Base-by-base conservation (phyloP, 176 grass and related monocot genomes). In the Melocanna baccifera region DNA sequence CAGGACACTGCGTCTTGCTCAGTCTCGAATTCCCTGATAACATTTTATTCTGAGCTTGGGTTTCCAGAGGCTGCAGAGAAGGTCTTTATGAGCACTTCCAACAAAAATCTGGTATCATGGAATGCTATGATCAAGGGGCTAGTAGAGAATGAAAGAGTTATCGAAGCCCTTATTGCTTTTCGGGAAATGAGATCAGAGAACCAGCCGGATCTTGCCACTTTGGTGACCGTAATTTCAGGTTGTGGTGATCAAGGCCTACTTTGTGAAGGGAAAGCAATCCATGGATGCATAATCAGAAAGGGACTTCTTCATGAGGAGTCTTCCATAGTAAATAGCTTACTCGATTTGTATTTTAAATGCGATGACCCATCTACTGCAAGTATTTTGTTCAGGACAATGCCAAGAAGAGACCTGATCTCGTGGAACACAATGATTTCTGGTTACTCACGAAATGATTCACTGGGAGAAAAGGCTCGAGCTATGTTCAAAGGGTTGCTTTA, bases 401-500 rank as follows among this genome's bases (percentile, higher is more conserved):
- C 88, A 62, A 61, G 28, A 10, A 93, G 87, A 69, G 96, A 98
- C 39, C 20, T 98, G 62, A 87, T 91, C 65, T 93, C 93, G 14
- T 98, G 93, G 96, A 95, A 95, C 73, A 91, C 91, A 14, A 90
- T 95, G 85, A 81, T 98, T 76, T 93, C 87, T 86, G 79, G 89
- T 23, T 90, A 71, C 83, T 77, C 93, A 37, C 85, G 81, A 85
- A 85, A 83, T 59, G 41, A 22, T 59, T 76, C 25, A 1, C 62
- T 85, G 30, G 48, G 73, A 80, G 14, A 85, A 80, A 80, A 94
- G 64, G 86, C 89, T 59, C 57, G 20, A 23, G 20, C 25, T 52
- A 74, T 88, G 73, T 91, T 99, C 45, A 82, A 55, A 51, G 66
- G 18, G 39, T 78, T 99, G 59, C 77, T 99, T 87, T 85, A 45